These are phyloP conservation scores for Bondarzewia mesenterica DNA, from an alignment of 1,284 basidiomycete genomes.

Conservation along the genomic window DNA sequence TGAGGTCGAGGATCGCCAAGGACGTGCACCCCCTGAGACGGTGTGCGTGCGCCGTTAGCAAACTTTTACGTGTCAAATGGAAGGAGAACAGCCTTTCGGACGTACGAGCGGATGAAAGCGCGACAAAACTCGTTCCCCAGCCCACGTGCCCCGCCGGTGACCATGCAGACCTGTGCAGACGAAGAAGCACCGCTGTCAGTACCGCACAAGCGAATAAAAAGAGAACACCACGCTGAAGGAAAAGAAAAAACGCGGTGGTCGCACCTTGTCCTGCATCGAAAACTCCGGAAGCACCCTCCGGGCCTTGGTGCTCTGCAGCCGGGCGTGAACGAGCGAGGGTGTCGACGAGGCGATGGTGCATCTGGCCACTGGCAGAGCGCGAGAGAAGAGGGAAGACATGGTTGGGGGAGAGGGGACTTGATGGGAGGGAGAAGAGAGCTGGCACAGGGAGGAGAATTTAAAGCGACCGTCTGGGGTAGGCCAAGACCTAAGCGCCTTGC, in stretches of 20 bases:
- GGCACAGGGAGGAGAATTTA: neutral
- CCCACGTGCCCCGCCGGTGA: slow-evolving; percentile 92
- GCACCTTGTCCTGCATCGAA: slow-evolving; percentile 63
- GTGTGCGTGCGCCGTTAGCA: neutral
- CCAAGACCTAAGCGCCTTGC: neutral
- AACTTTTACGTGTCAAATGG: too few species aligned
- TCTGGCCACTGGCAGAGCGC: slow-evolving; percentile 15
- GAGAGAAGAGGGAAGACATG: slow-evolving; percentile 16
- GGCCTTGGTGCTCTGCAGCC: slow-evolving; percentile 17
- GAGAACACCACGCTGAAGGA: neutral
- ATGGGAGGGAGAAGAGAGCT: neutral
- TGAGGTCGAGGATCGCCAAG: slow-evolving; percentile 82
- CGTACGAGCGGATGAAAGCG: slow-evolving; percentile 81
- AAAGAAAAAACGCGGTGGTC: slow-evolving; percentile 2
- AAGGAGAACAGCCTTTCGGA: too few species aligned
- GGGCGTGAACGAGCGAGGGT: slow-evolving; percentile 9
- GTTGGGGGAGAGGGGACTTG: slow-evolving; percentile 1
- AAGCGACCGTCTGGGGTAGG: neutral
- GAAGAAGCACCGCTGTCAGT: neutral
- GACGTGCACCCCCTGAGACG: slow-evolving; percentile 68
- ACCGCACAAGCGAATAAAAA: neutral
- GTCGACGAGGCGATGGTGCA: slow-evolving; percentile 9
- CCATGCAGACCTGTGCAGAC: slow-evolving; percentile 67
- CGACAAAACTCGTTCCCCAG: slow-evolving; percentile 85
- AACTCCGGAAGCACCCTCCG: slow-evolving; percentile 48